phyloP scores from a whole-genome alignment of 139 green algal genomes.

The Bryopsis sp. region DNA sequence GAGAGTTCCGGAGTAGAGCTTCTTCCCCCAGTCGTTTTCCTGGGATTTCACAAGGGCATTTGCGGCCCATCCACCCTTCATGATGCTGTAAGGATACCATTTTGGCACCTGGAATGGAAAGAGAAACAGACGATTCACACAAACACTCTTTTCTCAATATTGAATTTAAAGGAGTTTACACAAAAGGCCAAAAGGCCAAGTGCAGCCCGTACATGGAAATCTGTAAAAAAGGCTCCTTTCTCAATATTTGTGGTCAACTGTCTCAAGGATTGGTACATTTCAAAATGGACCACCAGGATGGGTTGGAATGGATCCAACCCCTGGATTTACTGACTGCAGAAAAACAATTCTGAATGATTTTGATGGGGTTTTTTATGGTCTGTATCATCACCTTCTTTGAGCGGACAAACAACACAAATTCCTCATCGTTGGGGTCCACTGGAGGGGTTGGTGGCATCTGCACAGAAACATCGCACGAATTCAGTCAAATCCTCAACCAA shows the following conservation, averaged over 20 bases:
- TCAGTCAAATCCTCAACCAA: too few species aligned
- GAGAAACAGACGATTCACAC: not conserved
- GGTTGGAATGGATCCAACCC: not conserved
- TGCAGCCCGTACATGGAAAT: too few species aligned
- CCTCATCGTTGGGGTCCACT: conserved; percentile 51
- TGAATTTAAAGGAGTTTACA: too few species aligned
- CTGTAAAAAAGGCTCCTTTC: too few species aligned
- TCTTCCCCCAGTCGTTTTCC: conserved; percentile 35
- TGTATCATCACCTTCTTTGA: conserved; percentile 31
- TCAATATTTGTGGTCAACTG: too few species aligned
- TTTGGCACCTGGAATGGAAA: conserved; percentile 21
- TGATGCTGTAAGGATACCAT: conserved; percentile 46
- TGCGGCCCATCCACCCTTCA: conserved; percentile 45
- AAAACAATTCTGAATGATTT: too few species aligned
- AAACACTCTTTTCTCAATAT: not conserved
- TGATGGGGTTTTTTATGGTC: too few species aligned
- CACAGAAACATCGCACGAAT: too few species aligned
- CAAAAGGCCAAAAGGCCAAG: too few species aligned
- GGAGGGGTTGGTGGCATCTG: conserved; percentile 39
- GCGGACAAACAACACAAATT: conserved; percentile 58
- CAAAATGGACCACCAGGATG: too few species aligned
- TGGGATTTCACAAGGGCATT: conserved; percentile 51
- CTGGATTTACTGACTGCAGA: not conserved
- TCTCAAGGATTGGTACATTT: too few species aligned
- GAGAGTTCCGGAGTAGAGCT: conserved; percentile 33